phyloP scores from a whole-genome alignment of 768 basidiomycete genomes.

The Pleurotus pulmonarius region DNA sequence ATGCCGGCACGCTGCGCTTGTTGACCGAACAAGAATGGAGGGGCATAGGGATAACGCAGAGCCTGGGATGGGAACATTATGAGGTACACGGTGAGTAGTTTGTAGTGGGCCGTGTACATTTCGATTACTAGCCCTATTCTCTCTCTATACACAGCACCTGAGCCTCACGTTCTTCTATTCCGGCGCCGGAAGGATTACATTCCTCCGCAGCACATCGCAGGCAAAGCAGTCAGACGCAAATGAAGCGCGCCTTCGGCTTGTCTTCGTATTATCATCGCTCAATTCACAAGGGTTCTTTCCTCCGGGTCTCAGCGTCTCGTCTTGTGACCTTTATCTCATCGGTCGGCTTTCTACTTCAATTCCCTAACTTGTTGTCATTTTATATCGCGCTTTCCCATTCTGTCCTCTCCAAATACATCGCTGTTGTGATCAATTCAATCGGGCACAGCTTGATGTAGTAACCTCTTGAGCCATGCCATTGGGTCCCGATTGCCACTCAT shows the following conservation, averaged over 20 bases:
- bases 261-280: not conserved
- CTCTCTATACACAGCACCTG: slow-evolving; percentile 58
- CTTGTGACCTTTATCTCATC: too few species aligned
- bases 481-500: too few species aligned
- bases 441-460: too few species aligned
- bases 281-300: not conserved
- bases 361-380: not conserved
- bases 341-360: too few species aligned
- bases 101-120: slow-evolving; percentile 2
- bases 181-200: slow-evolving; percentile 73
- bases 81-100: slow-evolving; percentile 83
- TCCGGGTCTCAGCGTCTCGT: not conserved
- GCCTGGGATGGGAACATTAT: slow-evolving; percentile 95
- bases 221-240: slow-evolving; percentile 39
- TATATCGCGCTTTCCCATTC: not conserved
- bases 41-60: slow-evolving; percentile 94
- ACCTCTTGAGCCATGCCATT: too few species aligned
- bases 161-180: slow-evolving; percentile 93
- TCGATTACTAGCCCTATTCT: slow-evolving; percentile 1
- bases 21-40: slow-evolving; percentile 91
- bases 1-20: slow-evolving; percentile 74
- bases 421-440: too few species aligned
- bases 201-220: slow-evolving; percentile 42
- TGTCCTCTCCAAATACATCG: too few species aligned
- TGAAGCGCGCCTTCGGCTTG: slow-evolving; percentile 15